Base-by-base conservation (phyloP, 164 flowering plant species). In the Kalanchoe fedtschenkoi region DNA sequence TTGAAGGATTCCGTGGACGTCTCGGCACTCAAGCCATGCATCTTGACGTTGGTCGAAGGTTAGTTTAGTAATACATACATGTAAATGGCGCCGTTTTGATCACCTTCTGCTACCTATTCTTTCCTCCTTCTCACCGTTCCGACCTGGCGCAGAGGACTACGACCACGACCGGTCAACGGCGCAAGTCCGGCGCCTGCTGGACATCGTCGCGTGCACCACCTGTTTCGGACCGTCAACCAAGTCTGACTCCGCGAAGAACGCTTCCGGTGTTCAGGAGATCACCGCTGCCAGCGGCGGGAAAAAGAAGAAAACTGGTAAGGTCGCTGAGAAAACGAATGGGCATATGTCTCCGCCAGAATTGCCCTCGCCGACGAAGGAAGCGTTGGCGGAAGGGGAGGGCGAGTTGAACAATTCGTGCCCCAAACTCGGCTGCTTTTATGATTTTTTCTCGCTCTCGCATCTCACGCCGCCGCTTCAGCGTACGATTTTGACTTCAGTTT, bases 381-480 rank as follows among this genome's bases (percentile, higher is more conserved):
- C 33, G 38, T 60, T 73, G 58, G 66, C 68, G 65, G 88, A 80
- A 10, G 79, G 66, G 26, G 97, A 89, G 24, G 89, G 82, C 65
- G 96, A 88, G 66, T 76, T 80, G 76, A 85, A 79, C 75, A 80
- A 82, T 59, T 78, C 91, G 5, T 80, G 76, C 65, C 92, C 95
- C 22, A 81, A 82, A 75, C 83, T 93, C 6, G 96, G 88, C 3
- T 75, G 79, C 70, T 93, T 93, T 72, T 93, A 90, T 68, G 97
- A 93, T 62, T 93, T 93, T 78, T 93, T 93, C 81, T 90, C 99
- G 26, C 89, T 93, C 44, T 80, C 97, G 19, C 87, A 88, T 69
- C 92, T 90, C 82, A 79, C 88, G 56, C 92, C 96, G 62, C 98
- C 99, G 9, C 64, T 93, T 32, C 97, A 93, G 55, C 85, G 99